phyloP scores from a whole-genome alignment of 768 basidiomycete species.

The Trametes elegans region DNA sequence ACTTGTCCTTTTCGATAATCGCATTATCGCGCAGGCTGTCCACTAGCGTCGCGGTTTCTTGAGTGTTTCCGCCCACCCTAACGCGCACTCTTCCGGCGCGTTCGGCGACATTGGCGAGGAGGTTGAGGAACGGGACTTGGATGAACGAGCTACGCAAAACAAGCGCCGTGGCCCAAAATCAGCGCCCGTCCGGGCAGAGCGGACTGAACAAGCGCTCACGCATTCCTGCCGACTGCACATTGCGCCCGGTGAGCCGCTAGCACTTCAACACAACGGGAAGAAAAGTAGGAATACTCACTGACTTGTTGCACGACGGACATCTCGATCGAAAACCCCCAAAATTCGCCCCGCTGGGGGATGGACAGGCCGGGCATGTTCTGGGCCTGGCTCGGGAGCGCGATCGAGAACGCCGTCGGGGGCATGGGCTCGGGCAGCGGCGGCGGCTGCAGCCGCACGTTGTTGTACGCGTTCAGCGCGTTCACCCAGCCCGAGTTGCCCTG shows the following conservation, averaged over 20 bases:
- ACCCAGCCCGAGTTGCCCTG: neutral
- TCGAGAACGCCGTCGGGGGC: constrained; percentile 24
- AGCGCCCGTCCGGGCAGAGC: neutral
- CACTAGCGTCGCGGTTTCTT: constrained; percentile 60
- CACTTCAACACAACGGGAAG: neutral
- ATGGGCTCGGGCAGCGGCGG: constrained; percentile 30
- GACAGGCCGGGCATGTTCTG: constrained; percentile 32
- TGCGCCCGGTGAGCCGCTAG: neutral
- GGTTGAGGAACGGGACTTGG: constrained; percentile 71
- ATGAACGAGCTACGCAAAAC: constrained; percentile 42
- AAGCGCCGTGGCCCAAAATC: neutral
- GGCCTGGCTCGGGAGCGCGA: constrained; percentile 14
- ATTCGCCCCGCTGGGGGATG: constrained; percentile 49
- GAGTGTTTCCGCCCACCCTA: constrained; percentile 81
- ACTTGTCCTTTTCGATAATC: constrained; percentile 49
- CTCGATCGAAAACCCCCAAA: constrained; percentile 76
- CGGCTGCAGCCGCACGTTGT: constrained; percentile 30
- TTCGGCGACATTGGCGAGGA: constrained; percentile 68
- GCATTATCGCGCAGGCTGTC: constrained; percentile 44
- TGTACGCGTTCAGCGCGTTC: constrained; percentile 26
- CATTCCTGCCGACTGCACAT: constrained; percentile 51
- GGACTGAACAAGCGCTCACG: constrained; percentile 32
- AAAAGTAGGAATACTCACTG: constrained; percentile 40
- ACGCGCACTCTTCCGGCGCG: constrained; percentile 61
- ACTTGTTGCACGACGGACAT: constrained; percentile 69